Base-by-base conservation (phyloP, 2,329 filamentous ascomycete species). In the Lasiodiplodia theobromae region DNA sequence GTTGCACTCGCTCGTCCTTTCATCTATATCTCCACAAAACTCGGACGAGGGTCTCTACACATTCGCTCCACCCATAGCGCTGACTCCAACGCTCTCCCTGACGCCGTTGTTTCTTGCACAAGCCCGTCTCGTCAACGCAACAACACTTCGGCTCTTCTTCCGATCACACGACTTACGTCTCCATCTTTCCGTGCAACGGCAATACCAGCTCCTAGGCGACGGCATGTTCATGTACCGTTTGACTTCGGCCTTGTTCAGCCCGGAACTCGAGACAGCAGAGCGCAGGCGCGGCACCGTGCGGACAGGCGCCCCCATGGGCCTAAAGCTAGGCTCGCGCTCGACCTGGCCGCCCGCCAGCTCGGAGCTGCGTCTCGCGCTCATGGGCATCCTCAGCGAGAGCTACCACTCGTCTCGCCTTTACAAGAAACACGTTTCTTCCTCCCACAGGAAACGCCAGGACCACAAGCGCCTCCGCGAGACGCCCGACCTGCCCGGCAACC, bases 341-440 rank as follows among this genome's bases (percentile, higher is more conserved):
- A 92, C 86, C 38, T 98, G 96, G 96, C 96, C 96, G 31, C 96
- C 96, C 4, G 94, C 94, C 28, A 96, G 92, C 77, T 97, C 94
- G 0, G 96, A 98, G 77, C 82, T 99, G n/a, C 89, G 94, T 11
- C 85, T 98, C 5, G 93, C 93, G 0, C 84, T 99, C 21, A 96
- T 94, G 86, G 94, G 93, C 0, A 87, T 98, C 0, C 82, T 98
- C 7, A 86, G 87, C 2, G 94, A 97, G 71, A 92, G 89, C 71
- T 93, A 93, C 72, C 79, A 81, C 57, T 78, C 79, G 1, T 80
- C 79, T 11, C 70, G 73, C 3, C 74, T 79, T 0, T 78, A 77
- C 56, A 54, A 63, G 38, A 8, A 70, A 70, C 11, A 73, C 69
- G 67, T 28, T 67, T 28, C 18, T 16, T n/a, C 31, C 1, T 8